phyloP scores from a whole-genome alignment of 495 filamentous ascomycete species.

The Cercophora samala region DNA sequence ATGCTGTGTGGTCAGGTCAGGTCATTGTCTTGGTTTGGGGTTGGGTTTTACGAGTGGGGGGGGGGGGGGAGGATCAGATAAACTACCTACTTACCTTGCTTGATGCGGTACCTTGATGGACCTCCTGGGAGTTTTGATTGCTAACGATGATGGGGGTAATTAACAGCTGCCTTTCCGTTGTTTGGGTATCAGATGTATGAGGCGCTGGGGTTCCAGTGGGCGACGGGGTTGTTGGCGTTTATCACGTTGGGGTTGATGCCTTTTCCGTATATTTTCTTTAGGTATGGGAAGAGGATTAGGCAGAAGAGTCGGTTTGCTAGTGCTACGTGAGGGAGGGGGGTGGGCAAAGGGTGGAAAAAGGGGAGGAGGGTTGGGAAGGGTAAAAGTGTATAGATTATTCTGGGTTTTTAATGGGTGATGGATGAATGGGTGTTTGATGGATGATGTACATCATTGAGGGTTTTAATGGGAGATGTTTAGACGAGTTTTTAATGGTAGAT shows the following conservation, averaged over 20 bases:
- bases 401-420: too few relatives aligned
- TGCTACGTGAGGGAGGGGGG: slow-evolving; percentile 17
- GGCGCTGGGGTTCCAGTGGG: slow-evolving; percentile 68
- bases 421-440: background rate
- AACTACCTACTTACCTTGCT: background rate
- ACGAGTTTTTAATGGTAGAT: too few relatives aligned
- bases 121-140: slow-evolving; percentile 23
- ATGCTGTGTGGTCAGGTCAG: slow-evolving; percentile 32
- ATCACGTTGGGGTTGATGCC: slow-evolving; percentile 67
- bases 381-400: background rate
- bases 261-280: slow-evolving; percentile 68
- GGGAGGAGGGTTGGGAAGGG: slow-evolving; percentile 7
- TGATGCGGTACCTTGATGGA: background rate
- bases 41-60: background rate
- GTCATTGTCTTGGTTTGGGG: background rate
- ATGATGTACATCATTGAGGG: background rate
- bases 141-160: slow-evolving; percentile 13
- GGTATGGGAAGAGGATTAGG: slow-evolving; percentile 55
- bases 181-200: slow-evolving; percentile 60
- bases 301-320: slow-evolving; percentile 47
- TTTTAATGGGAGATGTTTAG: too few relatives aligned
- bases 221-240: slow-evolving; percentile 63
- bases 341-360: background rate
- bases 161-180: slow-evolving; percentile 47
- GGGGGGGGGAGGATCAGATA: background rate